Evolutionary conservation across 768 basidiomycete species (phyloP).

Genomic region (Aureoboletus auriporus): DNA sequence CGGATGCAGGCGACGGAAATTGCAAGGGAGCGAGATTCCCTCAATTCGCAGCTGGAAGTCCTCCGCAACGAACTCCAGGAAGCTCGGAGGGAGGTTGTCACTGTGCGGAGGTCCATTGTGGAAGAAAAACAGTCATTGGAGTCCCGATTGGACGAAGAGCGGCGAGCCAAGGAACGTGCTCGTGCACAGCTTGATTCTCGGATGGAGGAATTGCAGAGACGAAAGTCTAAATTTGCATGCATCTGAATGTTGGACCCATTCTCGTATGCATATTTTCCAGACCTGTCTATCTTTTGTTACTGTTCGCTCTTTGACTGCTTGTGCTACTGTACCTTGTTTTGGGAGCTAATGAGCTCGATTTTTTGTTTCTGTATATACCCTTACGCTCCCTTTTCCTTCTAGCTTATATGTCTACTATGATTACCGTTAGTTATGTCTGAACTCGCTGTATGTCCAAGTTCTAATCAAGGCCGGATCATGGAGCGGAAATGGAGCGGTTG

Average conservation of each 20-base stretch:
- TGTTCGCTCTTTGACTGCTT: constrained; percentile 21
- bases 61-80: constrained; percentile 73
- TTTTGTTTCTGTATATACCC: constrained; percentile 31
- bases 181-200: constrained; percentile 83
- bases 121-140: constrained; percentile 89
- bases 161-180: constrained; percentile 83
- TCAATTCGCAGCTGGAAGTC: constrained; percentile 58
- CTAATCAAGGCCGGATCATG: constrained; percentile 22
- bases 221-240: constrained; percentile 91
- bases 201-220: constrained; percentile 78
- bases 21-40: constrained; percentile 77
- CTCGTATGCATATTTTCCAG: constrained; percentile 6
- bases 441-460: constrained; percentile 17
- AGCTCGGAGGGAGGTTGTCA: constrained; percentile 75
- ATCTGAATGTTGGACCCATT: constrained; percentile 44
- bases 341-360: constrained; percentile 21
- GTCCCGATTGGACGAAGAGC: constrained; percentile 79
- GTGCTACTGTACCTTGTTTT: constrained; percentile 28
- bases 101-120: constrained; percentile 72
- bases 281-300: constrained; percentile 7
- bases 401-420: constrained; percentile 35
- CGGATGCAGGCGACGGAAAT: constrained; percentile 92
- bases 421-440: constrained; percentile 22
- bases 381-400: constrained; percentile 19
- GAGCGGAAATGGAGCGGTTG: constrained; percentile 5